Evolutionary conservation across 768 basidiomycete genomes (phyloP).

Genomic region (Harrya chromipes): DNA sequence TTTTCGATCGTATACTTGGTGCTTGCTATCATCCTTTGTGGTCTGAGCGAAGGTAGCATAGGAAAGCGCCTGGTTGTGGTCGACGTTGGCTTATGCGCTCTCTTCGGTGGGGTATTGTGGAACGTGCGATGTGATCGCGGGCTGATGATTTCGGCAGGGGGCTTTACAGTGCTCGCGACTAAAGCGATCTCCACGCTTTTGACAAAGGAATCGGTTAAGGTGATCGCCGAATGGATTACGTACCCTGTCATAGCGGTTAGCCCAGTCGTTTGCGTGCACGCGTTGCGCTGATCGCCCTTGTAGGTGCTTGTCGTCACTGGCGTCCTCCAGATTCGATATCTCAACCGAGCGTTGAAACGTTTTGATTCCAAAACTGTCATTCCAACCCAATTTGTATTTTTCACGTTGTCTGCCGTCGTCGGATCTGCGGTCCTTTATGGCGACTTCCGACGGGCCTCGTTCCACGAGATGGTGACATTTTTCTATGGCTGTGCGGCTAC

Average conservation of each 20-base stretch:
- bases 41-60: constrained; percentile 59
- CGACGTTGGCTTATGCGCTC: constrained; percentile 84
- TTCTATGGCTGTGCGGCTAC: constrained; percentile 87
- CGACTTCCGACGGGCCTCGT: constrained; percentile 81
- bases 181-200: constrained; percentile 89
- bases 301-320: constrained; percentile 74
- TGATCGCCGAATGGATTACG: constrained; percentile 79
- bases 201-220: constrained; percentile 70
- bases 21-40: constrained; percentile 54
- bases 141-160: constrained; percentile 46
- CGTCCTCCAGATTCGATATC: constrained; percentile 78
- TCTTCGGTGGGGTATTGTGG: constrained; percentile 56
- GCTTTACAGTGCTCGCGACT: constrained; percentile 91
- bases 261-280: not conserved
- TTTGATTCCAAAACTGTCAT: constrained; percentile 96
- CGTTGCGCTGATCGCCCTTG: constrained; percentile 7
- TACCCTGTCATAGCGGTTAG: constrained; percentile 74
- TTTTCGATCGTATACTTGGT: constrained; percentile 66
- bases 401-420: constrained; percentile 88
- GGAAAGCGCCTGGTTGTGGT: constrained; percentile 75
- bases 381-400: constrained; percentile 92
- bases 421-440: constrained; percentile 93
- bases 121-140: not conserved
- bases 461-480: constrained; percentile 82
- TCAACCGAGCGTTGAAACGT: constrained; percentile 84